These are phyloP conservation scores for Nematocida major DNA, from an alignment of 371 early-diverging fungal species.

Conservation along the genomic window DNA sequence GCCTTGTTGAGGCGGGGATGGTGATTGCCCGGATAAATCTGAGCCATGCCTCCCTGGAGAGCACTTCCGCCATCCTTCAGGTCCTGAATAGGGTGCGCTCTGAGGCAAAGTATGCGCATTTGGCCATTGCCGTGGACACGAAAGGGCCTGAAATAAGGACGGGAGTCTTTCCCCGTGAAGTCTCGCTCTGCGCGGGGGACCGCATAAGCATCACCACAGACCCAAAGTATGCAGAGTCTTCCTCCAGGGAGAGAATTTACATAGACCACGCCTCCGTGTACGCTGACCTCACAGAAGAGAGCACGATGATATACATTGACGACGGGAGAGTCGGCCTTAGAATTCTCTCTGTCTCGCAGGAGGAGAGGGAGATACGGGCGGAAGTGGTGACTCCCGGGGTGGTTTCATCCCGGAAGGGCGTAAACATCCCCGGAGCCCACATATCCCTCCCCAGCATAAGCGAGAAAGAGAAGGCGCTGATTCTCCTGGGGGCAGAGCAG, in stretches of 20 bases:
- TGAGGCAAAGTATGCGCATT: conserved; percentile 71
- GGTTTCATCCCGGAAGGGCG: conserved; percentile 74
- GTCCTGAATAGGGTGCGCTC: conserved; percentile 62
- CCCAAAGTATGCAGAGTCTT: conserved; percentile 64
- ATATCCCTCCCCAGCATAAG: conserved; percentile 82
- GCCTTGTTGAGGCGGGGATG: conserved; percentile 72
- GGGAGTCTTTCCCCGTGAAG: not conserved
- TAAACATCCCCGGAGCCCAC: conserved; percentile 75
- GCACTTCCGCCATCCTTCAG: conserved; percentile 61
- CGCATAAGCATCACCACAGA: conserved; percentile 52
- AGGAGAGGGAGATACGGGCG: conserved; percentile 65
- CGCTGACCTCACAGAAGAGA: conserved; percentile 73
- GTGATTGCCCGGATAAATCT: conserved; percentile 78
- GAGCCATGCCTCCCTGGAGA: conserved; percentile 66
- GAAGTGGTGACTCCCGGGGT: conserved; percentile 71
- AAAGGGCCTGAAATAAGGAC: conserved; percentile 67
- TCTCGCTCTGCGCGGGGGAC: conserved; percentile 61
- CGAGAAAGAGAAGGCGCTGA: conserved; percentile 80
- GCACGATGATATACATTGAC: conserved; percentile 74
- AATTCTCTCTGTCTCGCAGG: conserved; percentile 62
- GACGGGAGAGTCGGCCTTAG: conserved; percentile 67
- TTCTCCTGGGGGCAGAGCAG: conserved; percentile 80
- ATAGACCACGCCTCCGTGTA: conserved; percentile 68
- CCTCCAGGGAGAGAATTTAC: conserved; percentile 30
- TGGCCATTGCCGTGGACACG: conserved; percentile 66